Evolutionary conservation across 2,329 filamentous ascomycete genomes (phyloP), one percentile per base, ranked within the genome.

Genomic region (Zymoseptoria pseudotritici): DNA sequence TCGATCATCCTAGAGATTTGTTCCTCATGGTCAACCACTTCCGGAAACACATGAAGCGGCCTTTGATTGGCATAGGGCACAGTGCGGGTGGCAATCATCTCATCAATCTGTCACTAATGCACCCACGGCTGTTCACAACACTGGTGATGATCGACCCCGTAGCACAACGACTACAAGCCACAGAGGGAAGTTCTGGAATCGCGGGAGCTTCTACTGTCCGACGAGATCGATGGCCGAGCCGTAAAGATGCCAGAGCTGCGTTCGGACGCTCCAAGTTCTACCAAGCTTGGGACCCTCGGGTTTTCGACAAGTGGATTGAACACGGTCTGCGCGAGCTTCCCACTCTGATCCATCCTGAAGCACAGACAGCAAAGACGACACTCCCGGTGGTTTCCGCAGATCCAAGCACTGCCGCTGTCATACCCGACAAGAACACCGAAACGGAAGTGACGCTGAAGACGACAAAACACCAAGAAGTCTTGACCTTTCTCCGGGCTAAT

Each of bases 91-190:
- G 83, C 65, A 84, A 83, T 70, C 83, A 89, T 60, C 80, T 97
- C 71, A 80, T 83, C 57, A 86, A 90, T 66, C 79, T 93, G 17
- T 79, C 89, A 4, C 78, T 93, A 10, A 82, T 91, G 66, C 88
- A 96, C 74, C 91, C 93, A 1, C 87, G 91, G 7, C 83, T 97
- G 20, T 81, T 97, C 64, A 83, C 86, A 63, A 83, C 84, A 7
- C 75, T 96, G 6, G 79, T 96, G 52, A 82, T 96, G 31, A 77
- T 97, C n/a, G 92, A 97, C 71, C 91, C 92, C 0, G 89, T 94
- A 62, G 87, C 96, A 65, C 81, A 84, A 55, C 69, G 73, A 6
- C 68, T 75, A 61, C 74, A 77, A 73, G 78, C 80, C 66, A 67
- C 73, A 68, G 71, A 63, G 36, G 74, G 71, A 64, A 75, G 71